Percentiles rank a stretch among this genome's conserved stretches.
These are phyloP conservation scores for Triangularia verruculosa DNA, from an alignment of 2,329 filamentous ascomycete genomes.

Conservation along the genomic window DNA sequence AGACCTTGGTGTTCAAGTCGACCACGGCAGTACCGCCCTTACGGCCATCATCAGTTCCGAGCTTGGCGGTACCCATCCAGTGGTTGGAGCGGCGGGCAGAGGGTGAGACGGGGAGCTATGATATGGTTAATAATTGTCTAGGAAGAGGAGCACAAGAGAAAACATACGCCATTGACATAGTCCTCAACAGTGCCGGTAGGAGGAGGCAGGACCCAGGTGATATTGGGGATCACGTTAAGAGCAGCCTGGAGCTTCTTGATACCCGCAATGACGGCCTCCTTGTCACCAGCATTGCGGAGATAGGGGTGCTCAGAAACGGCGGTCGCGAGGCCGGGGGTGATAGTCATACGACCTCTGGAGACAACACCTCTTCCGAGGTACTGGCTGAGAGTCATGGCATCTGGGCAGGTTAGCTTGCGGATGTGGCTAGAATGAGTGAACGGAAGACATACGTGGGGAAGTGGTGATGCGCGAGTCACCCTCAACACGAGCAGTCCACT, in stretches of 20 bases:
- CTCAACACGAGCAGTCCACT: conserved; percentile 52
- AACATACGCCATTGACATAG: conserved; percentile 51
- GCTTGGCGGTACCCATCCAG: conserved; percentile 59
- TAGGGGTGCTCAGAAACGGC: conserved; percentile 59
- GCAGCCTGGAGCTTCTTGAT: conserved; percentile 59
- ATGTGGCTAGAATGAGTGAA: background rate
- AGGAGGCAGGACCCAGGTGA: conserved; percentile 56
- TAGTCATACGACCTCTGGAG: conserved; percentile 60
- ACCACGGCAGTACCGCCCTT: conserved; percentile 57
- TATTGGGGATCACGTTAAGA: conserved; percentile 50
- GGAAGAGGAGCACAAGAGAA: background rate
- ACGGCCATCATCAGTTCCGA: conserved; percentile 56
- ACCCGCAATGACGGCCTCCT: conserved; percentile 60
- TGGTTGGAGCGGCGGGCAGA: conserved; percentile 46
- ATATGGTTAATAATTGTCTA: conserved; percentile 20
- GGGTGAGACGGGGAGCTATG: conserved; percentile 39
- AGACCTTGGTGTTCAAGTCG: conserved; percentile 61
- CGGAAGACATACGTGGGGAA: conserved; percentile 24
- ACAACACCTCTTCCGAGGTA: conserved; percentile 64
- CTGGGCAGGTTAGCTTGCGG: conserved; percentile 30
- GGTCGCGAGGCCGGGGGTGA: conserved; percentile 56
- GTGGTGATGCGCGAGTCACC: conserved; percentile 29
- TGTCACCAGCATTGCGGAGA: conserved; percentile 56
- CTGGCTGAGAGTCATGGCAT: conserved; percentile 52
- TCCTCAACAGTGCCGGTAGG: conserved; percentile 50